Conservation (phyloP, 1,284 basidiomycete genomes). For the Athelia sp. region DNA sequence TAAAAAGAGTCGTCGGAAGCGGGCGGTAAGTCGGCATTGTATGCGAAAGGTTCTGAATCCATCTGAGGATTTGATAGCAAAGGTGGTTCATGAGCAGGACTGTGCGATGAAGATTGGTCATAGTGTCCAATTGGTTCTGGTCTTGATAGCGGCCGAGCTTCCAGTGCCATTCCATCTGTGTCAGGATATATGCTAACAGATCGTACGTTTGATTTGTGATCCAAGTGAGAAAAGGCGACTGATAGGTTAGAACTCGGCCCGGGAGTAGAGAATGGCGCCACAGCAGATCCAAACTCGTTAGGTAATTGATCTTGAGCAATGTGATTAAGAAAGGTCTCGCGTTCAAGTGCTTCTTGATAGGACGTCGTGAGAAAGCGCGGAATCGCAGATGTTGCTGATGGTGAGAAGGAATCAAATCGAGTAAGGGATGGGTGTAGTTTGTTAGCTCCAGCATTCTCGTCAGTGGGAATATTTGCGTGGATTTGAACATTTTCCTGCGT, state of each 20-base stretch:
- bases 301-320: too few relatives aligned
- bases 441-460: slow-evolving; percentile 9
- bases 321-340: too few relatives aligned
- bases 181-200: background rate
- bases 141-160: slow-evolving; percentile 3
- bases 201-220: background rate
- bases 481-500: too few relatives aligned
- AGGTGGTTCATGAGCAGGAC: background rate
- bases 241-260: slow-evolving; percentile 23
- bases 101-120: background rate
- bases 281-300: too few relatives aligned
- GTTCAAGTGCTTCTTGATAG: too few relatives aligned
- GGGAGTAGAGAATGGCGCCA: slow-evolving; percentile 30
- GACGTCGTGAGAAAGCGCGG: too few relatives aligned
- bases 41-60: background rate
- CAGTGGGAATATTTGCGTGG: background rate
- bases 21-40: background rate
- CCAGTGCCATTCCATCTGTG: background rate
- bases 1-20: slow-evolving; percentile 2
- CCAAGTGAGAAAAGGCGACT: slow-evolving; percentile 4
- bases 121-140: background rate
- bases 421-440: background rate
- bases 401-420: too few relatives aligned
- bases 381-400: too few relatives aligned
- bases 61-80: background rate